phyloP scores from a whole-genome alignment of 805 yeast genomes.

The Jamesozyma gamospora region DNA sequence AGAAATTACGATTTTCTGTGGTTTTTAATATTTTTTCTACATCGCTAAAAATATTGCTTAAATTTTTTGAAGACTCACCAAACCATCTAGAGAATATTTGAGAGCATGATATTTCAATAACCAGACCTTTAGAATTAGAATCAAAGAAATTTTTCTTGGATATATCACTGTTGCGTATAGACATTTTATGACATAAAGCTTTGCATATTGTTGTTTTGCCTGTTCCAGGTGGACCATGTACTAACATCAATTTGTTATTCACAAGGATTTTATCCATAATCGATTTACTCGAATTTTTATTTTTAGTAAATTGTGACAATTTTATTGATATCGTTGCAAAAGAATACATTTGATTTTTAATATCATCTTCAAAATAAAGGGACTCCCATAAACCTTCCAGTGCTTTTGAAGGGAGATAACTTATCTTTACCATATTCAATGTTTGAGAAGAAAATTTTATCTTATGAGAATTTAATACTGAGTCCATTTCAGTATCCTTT shows the following conservation, averaged over 20 bases:
- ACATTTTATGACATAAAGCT: slow-evolving; percentile 33
- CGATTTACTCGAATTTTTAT: not conserved
- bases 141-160: slow-evolving; percentile 1
- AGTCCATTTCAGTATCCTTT: not conserved
- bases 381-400: slow-evolving; percentile 31
- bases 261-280: slow-evolving; percentile 7
- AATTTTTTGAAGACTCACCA: slow-evolving; percentile 38
- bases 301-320: slow-evolving; percentile 11
- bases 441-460: slow-evolving; percentile 11
- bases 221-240: slow-evolving; percentile 40
- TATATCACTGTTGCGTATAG: slow-evolving; percentile 21
- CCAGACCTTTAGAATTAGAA: slow-evolving; percentile 17
- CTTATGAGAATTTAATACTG: not conserved
- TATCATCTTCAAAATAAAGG: slow-evolving; percentile 23
- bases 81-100: slow-evolving; percentile 37
- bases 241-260: slow-evolving; percentile 22
- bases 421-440: slow-evolving; percentile 10
- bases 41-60: slow-evolving; percentile 30
- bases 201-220: slow-evolving; percentile 38
- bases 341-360: slow-evolving; percentile 27
- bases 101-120: slow-evolving; percentile 37
- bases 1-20: slow-evolving; percentile 9
- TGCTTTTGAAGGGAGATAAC: slow-evolving; percentile 24
- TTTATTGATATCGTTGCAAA: slow-evolving; percentile 29
- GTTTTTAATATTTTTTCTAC: slow-evolving; percentile 21